Evolutionary conservation across 441 rosid genomes (phyloP), one percentile per base, ranked within the genome.

Genomic region (Bocquillonia castaneifolia): DNA sequence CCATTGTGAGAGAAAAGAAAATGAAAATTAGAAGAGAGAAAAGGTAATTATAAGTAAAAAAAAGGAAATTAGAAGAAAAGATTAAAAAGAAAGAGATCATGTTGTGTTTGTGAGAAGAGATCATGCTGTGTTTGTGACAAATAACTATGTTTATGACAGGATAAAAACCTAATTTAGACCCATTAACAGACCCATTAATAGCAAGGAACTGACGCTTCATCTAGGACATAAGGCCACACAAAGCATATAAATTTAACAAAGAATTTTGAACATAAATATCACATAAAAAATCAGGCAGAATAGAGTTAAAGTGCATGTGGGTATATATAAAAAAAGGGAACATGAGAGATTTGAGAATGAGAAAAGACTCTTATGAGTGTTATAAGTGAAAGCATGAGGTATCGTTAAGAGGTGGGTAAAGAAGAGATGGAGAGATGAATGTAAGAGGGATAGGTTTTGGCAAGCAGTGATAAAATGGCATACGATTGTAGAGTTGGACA

Each of bases 361-460:
- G 84, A 74, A 69, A 84, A 83, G 63, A 83, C 85, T 68, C 67
- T 77, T 42, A 86, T 64, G 81, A 36, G 81, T 61, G 71, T 86
- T 83, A 80, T 83, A 84, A 61, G 75, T 72, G 85, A 83, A 83
- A 67, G 76, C 78, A 72, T 81, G 83, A 29, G 78, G 82, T n/a
- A 36, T 73, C 5, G 39, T n/a, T n/a, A n/a, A 28, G 25, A 31
- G 68, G 60, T 73, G 76, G 52, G 63, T 39, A 64, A 78, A 37
- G 80, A 82, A 74, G 57, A 76, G 75, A 22, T 69, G 72, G 34
- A 73, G 74, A 10, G 75, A 68, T 4, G 68, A 51, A 55, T 29
- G 76, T 9, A 83, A 48, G 39, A 77, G 77, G 64, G 72, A 72
- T 10, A 73, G 67, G 2, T 67, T 65, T 5, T 72, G 78, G 79